Percentiles rank a stretch among this genome's conserved stretches.
Evolutionary conservation across 805 yeast species (phyloP).

Genomic region (Candida sithepensis): DNA sequence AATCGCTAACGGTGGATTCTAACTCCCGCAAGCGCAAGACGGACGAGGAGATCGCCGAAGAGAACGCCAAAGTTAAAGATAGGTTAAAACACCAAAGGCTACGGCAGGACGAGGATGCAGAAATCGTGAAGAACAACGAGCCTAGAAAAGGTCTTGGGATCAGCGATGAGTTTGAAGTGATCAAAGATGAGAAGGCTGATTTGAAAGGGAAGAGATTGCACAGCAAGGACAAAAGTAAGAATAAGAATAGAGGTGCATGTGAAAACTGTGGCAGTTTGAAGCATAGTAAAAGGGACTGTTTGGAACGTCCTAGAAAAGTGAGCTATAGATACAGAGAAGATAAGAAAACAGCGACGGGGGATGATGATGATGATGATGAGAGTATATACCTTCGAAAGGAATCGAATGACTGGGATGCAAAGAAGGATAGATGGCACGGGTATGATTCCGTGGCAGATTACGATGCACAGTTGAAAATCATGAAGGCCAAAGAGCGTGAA

Average conservation of each 20-base stretch:
- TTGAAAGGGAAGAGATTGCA: conserved; percentile 2
- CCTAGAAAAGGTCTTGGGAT: conserved; percentile 59
- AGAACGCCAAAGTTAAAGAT: conserved; percentile 32
- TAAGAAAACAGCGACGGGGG: conserved; percentile 25
- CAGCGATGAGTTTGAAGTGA: conserved; percentile 36
- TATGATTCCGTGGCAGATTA: conserved; percentile 59
- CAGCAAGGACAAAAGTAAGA: conserved; percentile 4
- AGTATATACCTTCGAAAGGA: conserved; percentile 20
- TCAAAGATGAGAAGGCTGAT: conserved; percentile 13
- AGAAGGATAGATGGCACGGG: conserved; percentile 81
- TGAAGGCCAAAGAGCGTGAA: conserved; percentile 47
- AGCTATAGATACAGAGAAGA: conserved; percentile 27
- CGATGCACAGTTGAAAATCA: conserved; percentile 42
- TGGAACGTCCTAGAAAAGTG: conserved; percentile 51
- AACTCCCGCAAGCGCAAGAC: conserved; percentile 26
- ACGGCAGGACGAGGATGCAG: conserved; percentile 35
- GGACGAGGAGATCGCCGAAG: conserved; percentile 21
- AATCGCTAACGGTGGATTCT: conserved; percentile 25
- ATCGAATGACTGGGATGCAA: conserved; percentile 57
- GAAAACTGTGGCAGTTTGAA: conserved; percentile 55
- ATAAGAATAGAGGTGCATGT: conserved; percentile 35
- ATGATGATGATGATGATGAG: conserved; percentile 14
- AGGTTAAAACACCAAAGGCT: conserved; percentile 57
- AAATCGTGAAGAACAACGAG: conserved; percentile 42
- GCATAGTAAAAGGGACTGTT: conserved; percentile 51